These are phyloP conservation scores for Datura wrightii DNA, from an alignment of 257 asterid genomes.

Conservation along the genomic window DNA sequence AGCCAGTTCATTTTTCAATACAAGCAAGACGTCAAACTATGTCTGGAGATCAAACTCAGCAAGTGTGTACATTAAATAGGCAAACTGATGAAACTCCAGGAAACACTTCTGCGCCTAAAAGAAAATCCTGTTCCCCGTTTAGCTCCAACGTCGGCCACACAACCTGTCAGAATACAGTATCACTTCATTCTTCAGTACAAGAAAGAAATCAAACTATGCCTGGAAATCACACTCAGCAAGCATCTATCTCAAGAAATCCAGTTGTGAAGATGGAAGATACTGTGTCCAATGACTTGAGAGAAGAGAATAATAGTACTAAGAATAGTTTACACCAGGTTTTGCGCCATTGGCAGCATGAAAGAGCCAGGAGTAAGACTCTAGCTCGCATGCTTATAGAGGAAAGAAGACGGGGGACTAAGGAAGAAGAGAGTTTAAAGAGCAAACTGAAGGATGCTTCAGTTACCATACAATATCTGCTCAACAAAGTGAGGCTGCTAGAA, in stretches of 20 bases:
- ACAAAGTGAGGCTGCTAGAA: constrained; percentile 52
- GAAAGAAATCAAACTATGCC: constrained; percentile 28
- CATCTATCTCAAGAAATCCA: constrained; percentile 25
- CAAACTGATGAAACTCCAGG: not conserved
- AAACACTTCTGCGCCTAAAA: not conserved
- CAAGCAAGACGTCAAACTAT: constrained; percentile 29
- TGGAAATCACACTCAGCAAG: constrained; percentile 31
- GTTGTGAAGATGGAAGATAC: constrained; percentile 38
- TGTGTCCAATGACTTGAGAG: constrained; percentile 38
- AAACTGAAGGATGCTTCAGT: constrained; percentile 57
- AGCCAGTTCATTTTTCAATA: not conserved
- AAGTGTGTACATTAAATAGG: not conserved
- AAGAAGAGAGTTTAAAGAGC: constrained; percentile 56
- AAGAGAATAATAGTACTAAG: constrained; percentile 43
- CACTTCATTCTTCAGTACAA: constrained; percentile 31
- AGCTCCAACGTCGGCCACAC: not conserved
- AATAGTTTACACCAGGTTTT: constrained; percentile 44
- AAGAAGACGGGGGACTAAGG: constrained; percentile 48
- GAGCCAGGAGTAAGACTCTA: constrained; percentile 42
- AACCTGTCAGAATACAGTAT: constrained; percentile 23
- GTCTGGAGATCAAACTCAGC: not conserved
- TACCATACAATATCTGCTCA: constrained; percentile 52
- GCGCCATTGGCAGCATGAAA: constrained; percentile 44
- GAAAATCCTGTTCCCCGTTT: not conserved
- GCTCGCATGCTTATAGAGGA: constrained; percentile 48